Percentiles rank a stretch among this genome's conserved stretches.
These are phyloP conservation scores for Aureobasidium zeae DNA, from an alignment of 2,329 filamentous ascomycete genomes.

Conservation along the genomic window DNA sequence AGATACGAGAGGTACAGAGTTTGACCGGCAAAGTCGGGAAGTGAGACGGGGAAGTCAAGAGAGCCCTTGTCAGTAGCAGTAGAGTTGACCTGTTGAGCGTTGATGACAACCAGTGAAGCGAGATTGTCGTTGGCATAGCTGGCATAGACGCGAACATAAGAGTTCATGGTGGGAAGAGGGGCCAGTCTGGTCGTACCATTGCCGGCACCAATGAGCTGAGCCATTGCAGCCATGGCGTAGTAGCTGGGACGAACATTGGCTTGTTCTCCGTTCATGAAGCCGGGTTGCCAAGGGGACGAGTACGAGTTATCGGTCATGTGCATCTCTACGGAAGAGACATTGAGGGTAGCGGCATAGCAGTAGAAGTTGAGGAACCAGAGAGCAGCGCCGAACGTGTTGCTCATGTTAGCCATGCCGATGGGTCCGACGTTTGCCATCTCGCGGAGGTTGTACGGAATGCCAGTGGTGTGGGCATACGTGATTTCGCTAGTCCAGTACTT, in stretches of 20 bases:
- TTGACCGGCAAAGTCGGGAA: constrained; percentile 32
- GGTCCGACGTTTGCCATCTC: constrained; percentile 46
- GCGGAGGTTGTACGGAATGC: constrained; percentile 40
- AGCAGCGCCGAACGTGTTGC: constrained; percentile 41
- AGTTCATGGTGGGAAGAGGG: constrained; percentile 24
- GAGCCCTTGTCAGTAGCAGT: constrained; percentile 31
- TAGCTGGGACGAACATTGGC: constrained; percentile 40
- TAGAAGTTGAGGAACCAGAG: constrained; percentile 47
- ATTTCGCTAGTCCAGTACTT: constrained; percentile 39
- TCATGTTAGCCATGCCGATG: constrained; percentile 38
- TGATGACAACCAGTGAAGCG: constrained; percentile 39
- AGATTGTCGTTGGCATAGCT: constrained; percentile 38
- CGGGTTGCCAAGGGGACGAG: constrained; percentile 43
- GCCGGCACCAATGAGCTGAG: constrained; percentile 40
- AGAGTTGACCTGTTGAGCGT: constrained; percentile 36
- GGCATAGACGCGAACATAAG: constrained; percentile 34
- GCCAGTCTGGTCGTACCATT: constrained; percentile 39
- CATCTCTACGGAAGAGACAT: constrained; percentile 41
- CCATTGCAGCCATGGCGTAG: constrained; percentile 44
- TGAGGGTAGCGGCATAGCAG: constrained; percentile 40
- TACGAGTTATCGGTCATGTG: constrained; percentile 48
- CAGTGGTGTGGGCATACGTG: constrained; percentile 33
- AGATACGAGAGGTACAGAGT: constrained; percentile 40
- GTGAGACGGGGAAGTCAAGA: constrained; percentile 35
- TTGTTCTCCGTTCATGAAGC: constrained; percentile 26